Evolutionary conservation across 2,329 filamentous ascomycete genomes (phyloP), one percentile per base, ranked within the genome.

Genomic region (Cercospora janseana): DNA sequence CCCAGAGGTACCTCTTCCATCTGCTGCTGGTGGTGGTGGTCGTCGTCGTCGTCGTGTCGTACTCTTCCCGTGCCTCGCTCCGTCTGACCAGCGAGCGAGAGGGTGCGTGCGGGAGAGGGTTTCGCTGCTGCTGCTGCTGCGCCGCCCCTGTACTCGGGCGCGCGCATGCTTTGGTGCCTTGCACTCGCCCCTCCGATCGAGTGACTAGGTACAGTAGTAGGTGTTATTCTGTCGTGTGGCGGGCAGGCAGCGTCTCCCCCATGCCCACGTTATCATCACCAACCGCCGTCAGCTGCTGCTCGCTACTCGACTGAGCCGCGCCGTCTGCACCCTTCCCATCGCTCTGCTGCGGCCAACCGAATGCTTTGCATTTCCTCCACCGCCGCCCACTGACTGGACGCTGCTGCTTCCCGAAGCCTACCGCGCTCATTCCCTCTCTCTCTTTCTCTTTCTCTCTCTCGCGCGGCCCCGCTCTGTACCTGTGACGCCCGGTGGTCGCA

Each of bases 351-450:
- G 32, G 29, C 53, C 42, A 47, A 41, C 53, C 55, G 53, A 43
- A n/a, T 27, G 35, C 47, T 49, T 38, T 47, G 29, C 45, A 46
- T 49, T 18, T 37, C 45, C 37, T 46, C n/a, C 27, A 29, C 27
- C 27, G 3, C 27, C 27, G 27, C 27, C 51, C 31, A 38, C 37
- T 49, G 55, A 56, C 48, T 34, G 31, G 49, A 49, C 32, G 54
- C 41, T 40, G 53, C 52, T 43, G 47, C 42, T 27, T 35, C 40
- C 37, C 46, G 51, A 38, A 41, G 31, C 34, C 20, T 28, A 26
- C 55, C 55, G 51, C 29, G 24, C 51, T 57, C 52, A 58, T 53
- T 54, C 57, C 41, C 43, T 56, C 58, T 46, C 52, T 53, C 15
- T 49, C 46, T 21, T 41, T 32, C 37, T 35, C 10, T n/a, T n/a